Evolutionary conservation across 257 asterid genomes (phyloP).

Genomic region (Phtheirospermum japonicum): DNA sequence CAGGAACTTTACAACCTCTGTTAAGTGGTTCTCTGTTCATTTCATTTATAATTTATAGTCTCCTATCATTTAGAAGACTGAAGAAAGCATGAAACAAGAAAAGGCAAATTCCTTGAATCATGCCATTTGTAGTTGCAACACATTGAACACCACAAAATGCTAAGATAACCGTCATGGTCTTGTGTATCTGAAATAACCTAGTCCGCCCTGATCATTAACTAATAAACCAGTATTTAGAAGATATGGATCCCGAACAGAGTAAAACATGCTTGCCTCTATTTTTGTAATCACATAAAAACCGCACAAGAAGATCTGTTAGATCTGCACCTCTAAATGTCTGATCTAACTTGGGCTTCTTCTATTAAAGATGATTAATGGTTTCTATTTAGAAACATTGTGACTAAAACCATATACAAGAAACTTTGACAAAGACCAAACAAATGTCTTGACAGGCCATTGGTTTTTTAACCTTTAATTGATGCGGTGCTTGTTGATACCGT

Average conservation of each 20-base stretch:
- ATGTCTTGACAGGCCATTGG: conserved; percentile 9
- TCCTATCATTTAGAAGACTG: not conserved
- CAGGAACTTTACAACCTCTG: conserved; percentile 3
- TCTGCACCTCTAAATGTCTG: no score
- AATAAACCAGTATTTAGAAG: no score
- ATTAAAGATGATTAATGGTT: not conserved
- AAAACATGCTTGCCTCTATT: no score
- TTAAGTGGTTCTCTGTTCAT: not conserved
- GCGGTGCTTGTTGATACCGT: conserved; percentile 2
- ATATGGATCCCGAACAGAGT: no score
- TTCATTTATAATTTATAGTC: not conserved
- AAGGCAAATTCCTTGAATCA: conserved; percentile 1
- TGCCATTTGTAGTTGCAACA: not conserved
- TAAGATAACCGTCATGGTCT: no score
- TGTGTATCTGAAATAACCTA: no score
- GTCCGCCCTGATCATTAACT: no score
- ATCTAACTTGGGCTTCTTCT: no score
- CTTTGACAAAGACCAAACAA: conserved; percentile 16
- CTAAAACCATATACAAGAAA: conserved; percentile 10
- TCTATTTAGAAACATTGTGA: not conserved
- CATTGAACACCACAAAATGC: no score
- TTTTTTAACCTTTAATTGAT: not conserved
- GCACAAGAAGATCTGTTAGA: no score
- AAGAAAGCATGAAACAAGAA: not conserved
- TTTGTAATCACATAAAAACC: no score